These are phyloP conservation scores for Pilaira anomala DNA, from an alignment of 192 early-diverging fungal genomes.

Conservation along the genomic window DNA sequence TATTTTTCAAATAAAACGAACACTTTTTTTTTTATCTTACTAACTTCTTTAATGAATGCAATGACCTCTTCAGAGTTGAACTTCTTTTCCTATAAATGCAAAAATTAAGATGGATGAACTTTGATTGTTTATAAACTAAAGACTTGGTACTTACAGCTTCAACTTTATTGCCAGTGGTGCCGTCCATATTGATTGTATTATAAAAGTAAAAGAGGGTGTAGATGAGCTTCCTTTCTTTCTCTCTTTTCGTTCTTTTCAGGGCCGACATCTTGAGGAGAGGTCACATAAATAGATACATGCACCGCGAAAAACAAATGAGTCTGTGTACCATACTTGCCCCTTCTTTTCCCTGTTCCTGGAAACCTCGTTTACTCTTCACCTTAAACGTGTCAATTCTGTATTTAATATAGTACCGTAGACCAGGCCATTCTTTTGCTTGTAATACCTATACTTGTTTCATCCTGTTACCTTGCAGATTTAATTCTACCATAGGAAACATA, in stretches of 20 bases:
- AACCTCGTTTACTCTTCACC: no score
- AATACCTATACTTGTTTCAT: no score
- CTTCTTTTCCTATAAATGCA: slow-evolving; percentile 5
- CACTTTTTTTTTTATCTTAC: background rate
- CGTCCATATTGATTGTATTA: background rate
- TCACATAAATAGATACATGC: no score
- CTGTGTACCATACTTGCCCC: no score
- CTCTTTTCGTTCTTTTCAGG: background rate
- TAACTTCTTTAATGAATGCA: slow-evolving; percentile 33
- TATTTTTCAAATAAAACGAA: background rate
- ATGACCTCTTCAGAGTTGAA: slow-evolving; percentile 32
- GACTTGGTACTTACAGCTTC: background rate
- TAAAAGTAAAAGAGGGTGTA: background rate
- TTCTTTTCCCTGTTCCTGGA: no score
- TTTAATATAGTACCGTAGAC: no score
- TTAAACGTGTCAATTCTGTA: no score
- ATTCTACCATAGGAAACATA: no score
- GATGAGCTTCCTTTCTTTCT: background rate
- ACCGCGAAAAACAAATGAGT: no score
- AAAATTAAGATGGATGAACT: background rate
- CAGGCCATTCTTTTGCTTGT: no score
- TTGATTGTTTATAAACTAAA: background rate
- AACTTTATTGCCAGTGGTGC: background rate
- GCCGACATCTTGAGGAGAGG: background rate
- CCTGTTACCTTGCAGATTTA: no score